Evolutionary conservation across 2,329 filamentous ascomycete species (phyloP), one percentile per base, ranked within the genome.

Genomic region (Chaetomiaceae sp.): DNA sequence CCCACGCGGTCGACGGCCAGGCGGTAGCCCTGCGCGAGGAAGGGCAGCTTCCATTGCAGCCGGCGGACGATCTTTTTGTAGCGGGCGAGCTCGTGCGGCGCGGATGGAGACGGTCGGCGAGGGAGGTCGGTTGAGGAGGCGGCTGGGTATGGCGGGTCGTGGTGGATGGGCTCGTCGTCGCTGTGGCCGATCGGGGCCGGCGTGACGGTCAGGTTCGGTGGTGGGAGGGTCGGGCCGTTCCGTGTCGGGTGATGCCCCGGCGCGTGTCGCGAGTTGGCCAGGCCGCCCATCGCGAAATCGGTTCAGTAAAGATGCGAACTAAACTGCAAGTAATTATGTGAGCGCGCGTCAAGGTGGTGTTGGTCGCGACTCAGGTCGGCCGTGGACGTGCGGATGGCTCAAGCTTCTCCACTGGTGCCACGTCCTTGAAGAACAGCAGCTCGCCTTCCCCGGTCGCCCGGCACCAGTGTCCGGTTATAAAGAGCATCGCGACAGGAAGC

Each of bases 31-130:
- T 71, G 67, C n/a, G 77, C 75, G 29, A 86, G 72, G 59, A 82
- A 82, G 12, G 81, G 74, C 2, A 81, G 75, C 64, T 85, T 86
- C 83, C 83, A 86, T 58, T 79, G 76, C 39, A 86, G 70, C 2
- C 83, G 77, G 2, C 77, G 75, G 19, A 82, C 77, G 25, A 83
- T 81, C 59, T 83, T 83, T 55, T 78, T 75, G 64, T 83, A 84
- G 6, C 82, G 77, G 2, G 74, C 70, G 1, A 84, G 73, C 38
- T 83, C 78, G 47, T 54, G 44, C 14, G 64, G 53, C 9, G 64
- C 33, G 34, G 55, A 25, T 20, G 43, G 17, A 20, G 22, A 20
- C 20, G 45, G 22, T 12, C 31, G 29, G n/a, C n/a, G 42, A 14
- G 19, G 48, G 6, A 7, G 43, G 37, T 29, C 27, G 9, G 19